Evolutionary conservation across 1,284 basidiomycete species (phyloP).

Genomic region (Mycosarcoma maydis): DNA sequence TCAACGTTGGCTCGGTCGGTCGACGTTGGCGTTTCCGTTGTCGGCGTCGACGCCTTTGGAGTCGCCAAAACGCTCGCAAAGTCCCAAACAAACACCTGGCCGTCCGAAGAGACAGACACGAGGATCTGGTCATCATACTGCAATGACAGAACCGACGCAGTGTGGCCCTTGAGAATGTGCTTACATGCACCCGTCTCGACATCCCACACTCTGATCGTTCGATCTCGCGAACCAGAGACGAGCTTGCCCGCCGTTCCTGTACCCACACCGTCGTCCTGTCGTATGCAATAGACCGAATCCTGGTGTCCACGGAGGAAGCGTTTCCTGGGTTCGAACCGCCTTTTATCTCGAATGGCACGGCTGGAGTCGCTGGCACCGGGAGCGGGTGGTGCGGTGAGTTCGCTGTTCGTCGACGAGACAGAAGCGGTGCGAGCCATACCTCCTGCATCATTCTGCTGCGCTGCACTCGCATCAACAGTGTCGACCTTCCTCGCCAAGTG

Average conservation of each 20-base stretch:
- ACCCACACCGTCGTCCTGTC: conserved; percentile 47
- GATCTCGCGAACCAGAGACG: conserved; percentile 52
- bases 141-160: conserved; percentile 51
- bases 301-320: conserved; percentile 47
- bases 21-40: not conserved
- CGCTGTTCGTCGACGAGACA: conserved; percentile 1
- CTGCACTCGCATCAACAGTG: not conserved
- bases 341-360: not conserved
- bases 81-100: conserved; percentile 53
- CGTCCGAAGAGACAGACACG: conserved; percentile 54
- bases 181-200: conserved; percentile 39
- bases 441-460: not conserved
- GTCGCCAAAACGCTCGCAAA: conserved; percentile 32
- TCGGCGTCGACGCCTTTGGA: not conserved
- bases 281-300: conserved; percentile 56
- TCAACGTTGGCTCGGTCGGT: conserved; percentile 11
- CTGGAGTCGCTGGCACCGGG: not conserved
- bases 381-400: not conserved
- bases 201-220: conserved; percentile 58
- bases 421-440: conserved; percentile 14
- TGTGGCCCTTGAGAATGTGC: conserved; percentile 49
- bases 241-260: conserved; percentile 41
- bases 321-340: conserved; percentile 33
- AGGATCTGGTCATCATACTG: conserved; percentile 56
- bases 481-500: conserved; percentile 1